phyloP scores from a whole-genome alignment of 805 yeast genomes.

The Diddensiella santjacobensis region DNA sequence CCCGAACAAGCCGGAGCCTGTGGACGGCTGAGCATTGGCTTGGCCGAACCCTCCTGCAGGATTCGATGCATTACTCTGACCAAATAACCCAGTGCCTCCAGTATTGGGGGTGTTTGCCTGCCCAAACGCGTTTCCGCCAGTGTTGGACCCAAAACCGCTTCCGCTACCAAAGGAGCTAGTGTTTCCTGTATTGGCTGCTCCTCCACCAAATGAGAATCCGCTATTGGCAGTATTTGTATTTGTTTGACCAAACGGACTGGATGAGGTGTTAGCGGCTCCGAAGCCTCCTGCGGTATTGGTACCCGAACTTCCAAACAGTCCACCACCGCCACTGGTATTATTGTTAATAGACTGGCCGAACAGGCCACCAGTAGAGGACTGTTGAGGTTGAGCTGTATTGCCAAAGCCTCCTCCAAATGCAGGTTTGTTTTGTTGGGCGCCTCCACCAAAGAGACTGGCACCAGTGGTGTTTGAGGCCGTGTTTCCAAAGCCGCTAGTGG shows the following conservation, averaged over 20 bases:
- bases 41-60: constrained; percentile 14
- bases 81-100: constrained; percentile 40
- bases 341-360: constrained; percentile 5
- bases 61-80: constrained; percentile 26
- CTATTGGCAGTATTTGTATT: constrained; percentile 31
- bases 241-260: constrained; percentile 40
- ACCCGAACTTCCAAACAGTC: constrained; percentile 29
- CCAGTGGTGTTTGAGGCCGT: constrained; percentile 18
- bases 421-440: constrained; percentile 3
- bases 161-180: constrained; percentile 4
- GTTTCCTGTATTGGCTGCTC: constrained; percentile 9
- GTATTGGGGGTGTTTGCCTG: constrained; percentile 20
- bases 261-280: constrained; percentile 23
- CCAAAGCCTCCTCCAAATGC: not conserved
- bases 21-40: constrained; percentile 9
- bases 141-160: not conserved
- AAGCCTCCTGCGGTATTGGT: not conserved
- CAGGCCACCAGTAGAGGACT: constrained; percentile 2
- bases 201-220: constrained; percentile 39
- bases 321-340: constrained; percentile 16
- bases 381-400: not conserved
- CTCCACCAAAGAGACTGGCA: constrained; percentile 18
- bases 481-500: constrained; percentile 37
- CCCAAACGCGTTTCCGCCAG: constrained; percentile 20
- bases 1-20: constrained; percentile 10